phyloP scores from a whole-genome alignment of 495 filamentous ascomycete species.

The Thermochaetoides thermophila region DNA sequence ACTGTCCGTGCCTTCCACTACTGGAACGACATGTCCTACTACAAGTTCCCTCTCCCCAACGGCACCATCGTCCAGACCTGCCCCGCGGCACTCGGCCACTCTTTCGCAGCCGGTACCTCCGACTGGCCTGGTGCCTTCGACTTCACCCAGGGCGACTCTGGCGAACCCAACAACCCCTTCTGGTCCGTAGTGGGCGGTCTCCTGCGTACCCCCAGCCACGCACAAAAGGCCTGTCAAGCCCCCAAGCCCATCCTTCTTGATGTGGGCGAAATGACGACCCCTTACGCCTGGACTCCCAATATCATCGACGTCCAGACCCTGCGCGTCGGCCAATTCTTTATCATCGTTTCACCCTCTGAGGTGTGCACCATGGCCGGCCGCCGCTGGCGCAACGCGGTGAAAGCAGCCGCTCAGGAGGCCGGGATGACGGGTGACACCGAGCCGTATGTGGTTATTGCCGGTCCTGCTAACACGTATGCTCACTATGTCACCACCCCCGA shows the following conservation, averaged over 20 bases:
- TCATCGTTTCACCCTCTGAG: constrained; percentile 77
- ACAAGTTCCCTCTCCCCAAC: constrained; percentile 56
- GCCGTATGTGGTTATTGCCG: constrained; percentile 55
- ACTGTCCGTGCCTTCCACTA: constrained; percentile 50
- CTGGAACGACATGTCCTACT: constrained; percentile 48
- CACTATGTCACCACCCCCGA: constrained; percentile 87
- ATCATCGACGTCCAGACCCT: constrained; percentile 84
- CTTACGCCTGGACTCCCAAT: constrained; percentile 83
- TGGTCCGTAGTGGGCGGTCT: constrained; percentile 67
- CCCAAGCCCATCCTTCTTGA: constrained; percentile 85
- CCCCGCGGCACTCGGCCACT: constrained; percentile 80
- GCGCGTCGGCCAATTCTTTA: constrained; percentile 79
- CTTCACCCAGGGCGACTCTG: constrained; percentile 74
- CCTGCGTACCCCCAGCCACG: constrained; percentile 51
- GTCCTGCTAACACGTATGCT: constrained; percentile 84
- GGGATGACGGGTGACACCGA: constrained; percentile 16
- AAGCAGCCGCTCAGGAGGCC: constrained; percentile 27
- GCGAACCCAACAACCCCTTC: constrained; percentile 55
- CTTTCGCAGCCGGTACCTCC: constrained; percentile 85
- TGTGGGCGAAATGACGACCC: constrained; percentile 59
- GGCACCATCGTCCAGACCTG: constrained; percentile 64
- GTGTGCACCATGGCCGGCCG: constrained; percentile 90
- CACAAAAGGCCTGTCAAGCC: constrained; percentile 62
- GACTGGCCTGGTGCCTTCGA: constrained; percentile 89
- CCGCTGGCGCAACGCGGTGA: constrained; percentile 69